Conservation (phyloP, 1,284 basidiomycete species). For the Tausonia pullulans region DNA sequence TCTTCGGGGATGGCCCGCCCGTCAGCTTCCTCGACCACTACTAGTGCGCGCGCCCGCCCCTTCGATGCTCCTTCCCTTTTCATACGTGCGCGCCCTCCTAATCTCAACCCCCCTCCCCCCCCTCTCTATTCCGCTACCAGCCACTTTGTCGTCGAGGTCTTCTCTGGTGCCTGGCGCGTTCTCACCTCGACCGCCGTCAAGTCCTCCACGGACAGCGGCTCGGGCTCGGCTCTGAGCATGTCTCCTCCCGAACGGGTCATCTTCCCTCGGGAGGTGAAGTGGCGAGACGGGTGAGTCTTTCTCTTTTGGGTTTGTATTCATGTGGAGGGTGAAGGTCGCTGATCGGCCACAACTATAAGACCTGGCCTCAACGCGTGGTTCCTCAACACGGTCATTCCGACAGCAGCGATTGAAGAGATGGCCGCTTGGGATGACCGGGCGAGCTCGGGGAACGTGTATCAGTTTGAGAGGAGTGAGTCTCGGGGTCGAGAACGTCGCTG, state of each 20-base stretch:
- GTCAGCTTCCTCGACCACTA: slow-evolving; percentile 13
- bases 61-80: no score
- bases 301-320: neutral
- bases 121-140: neutral
- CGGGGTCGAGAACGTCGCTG: no score
- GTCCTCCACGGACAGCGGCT: neutral
- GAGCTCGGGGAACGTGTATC: slow-evolving; percentile 2
- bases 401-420: slow-evolving; percentile 6
- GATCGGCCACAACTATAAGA: neutral
- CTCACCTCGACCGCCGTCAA: neutral
- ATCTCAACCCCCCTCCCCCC: neutral
- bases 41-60: neutral
- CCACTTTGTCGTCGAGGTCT: slow-evolving; percentile 14
- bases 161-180: slow-evolving; percentile 12
- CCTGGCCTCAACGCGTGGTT: slow-evolving; percentile 13
- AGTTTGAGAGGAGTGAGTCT: slow-evolving; percentile 7
- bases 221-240: neutral
- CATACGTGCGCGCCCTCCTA: no score
- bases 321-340: no score
- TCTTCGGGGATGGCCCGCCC: slow-evolving; percentile 11
- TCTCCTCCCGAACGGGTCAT: slow-evolving; percentile 8
- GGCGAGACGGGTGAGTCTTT: slow-evolving; percentile 10
- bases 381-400: slow-evolving; percentile 6
- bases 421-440: slow-evolving; percentile 4
- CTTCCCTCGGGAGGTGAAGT: slow-evolving; percentile 3